These are phyloP conservation scores for Curvularia verruculosa DNA, from an alignment of 2,329 filamentous ascomycete genomes.

Conservation along the genomic window DNA sequence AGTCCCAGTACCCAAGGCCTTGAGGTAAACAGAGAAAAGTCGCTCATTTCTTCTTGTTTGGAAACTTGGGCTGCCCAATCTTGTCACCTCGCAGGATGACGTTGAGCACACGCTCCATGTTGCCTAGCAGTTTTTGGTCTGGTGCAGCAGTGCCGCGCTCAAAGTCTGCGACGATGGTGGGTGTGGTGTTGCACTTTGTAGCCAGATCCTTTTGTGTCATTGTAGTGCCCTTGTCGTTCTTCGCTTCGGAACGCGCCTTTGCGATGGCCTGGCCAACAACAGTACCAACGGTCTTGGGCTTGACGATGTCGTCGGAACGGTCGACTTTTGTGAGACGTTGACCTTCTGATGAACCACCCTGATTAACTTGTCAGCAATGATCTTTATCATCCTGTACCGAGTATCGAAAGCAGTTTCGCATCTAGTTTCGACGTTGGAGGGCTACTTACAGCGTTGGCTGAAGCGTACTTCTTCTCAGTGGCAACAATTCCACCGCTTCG, in stretches of 20 bases:
- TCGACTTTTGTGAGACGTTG: slow-evolving; percentile 98
- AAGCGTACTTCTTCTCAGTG: slow-evolving; percentile 90
- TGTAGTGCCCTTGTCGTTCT: slow-evolving; percentile 71
- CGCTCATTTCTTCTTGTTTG: slow-evolving; percentile 62
- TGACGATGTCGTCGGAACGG: slow-evolving; percentile 95
- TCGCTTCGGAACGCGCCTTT: slow-evolving; percentile 76
- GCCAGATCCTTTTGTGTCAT: slow-evolving; percentile 93
- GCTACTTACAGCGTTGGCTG: slow-evolving; percentile 76
- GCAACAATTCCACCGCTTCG: slow-evolving; percentile 75
- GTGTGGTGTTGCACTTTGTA: slow-evolving; percentile 87
- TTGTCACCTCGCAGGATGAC: slow-evolving; percentile 84
- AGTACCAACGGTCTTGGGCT: slow-evolving; percentile 83
- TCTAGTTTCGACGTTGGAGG: neutral
- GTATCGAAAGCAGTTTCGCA: neutral
- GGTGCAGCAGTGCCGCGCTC: slow-evolving; percentile 79
- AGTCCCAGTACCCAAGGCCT: neutral
- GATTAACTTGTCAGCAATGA: slow-evolving; percentile 17
- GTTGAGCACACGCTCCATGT: slow-evolving; percentile 84
- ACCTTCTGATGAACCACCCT: slow-evolving; percentile 67
- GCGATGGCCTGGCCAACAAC: slow-evolving; percentile 83
- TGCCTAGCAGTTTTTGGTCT: slow-evolving; percentile 79
- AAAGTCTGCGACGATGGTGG: slow-evolving; percentile 79
- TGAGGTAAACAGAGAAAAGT: slow-evolving; percentile 22
- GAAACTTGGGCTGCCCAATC: slow-evolving; percentile 83
- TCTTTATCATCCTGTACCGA: neutral